Conservation (phyloP, 441 rosid genomes). For the Melastoma candidum region DNA sequence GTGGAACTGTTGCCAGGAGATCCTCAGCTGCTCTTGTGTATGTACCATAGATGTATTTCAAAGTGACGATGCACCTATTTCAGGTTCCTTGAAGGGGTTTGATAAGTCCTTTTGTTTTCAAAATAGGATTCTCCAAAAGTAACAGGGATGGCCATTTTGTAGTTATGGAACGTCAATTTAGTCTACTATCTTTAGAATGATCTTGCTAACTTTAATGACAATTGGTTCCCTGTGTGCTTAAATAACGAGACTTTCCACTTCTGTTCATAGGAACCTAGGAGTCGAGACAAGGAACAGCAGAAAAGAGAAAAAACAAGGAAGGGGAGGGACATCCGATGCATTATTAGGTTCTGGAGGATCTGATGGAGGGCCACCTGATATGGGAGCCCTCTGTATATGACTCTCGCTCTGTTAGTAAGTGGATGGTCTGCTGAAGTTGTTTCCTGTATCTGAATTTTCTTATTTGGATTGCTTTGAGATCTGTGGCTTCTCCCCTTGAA, state of each 20-base stretch:
- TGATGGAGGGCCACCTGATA: conserved; percentile 49
- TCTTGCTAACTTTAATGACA: conserved; percentile 5
- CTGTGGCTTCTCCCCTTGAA: no score
- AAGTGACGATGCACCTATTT: neutral
- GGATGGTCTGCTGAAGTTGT: no score
- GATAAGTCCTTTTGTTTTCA: neutral
- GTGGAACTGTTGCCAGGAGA: conserved; percentile 63
- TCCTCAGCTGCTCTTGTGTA: conserved; percentile 25
- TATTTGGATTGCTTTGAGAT: no score
- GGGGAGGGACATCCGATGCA: conserved; percentile 35
- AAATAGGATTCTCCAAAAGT: no score
- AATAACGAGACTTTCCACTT: neutral
- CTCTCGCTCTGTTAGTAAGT: neutral
- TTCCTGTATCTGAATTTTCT: no score
- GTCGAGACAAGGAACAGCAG: conserved; percentile 47
- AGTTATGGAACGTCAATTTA: no score
- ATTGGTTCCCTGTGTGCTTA: neutral
- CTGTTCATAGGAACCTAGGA: conserved; percentile 30
- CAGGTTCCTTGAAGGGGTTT: neutral
- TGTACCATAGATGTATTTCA: conserved; percentile 13
- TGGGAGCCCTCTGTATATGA: conserved; percentile 89
- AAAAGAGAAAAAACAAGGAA: conserved; percentile 44
- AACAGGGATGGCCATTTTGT: no score
- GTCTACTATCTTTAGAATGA: no score
- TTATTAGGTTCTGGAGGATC: conserved; percentile 26